Base-by-base conservation (phyloP, 1,284 basidiomycete species). In the Apiotrichum montevideense region DNA sequence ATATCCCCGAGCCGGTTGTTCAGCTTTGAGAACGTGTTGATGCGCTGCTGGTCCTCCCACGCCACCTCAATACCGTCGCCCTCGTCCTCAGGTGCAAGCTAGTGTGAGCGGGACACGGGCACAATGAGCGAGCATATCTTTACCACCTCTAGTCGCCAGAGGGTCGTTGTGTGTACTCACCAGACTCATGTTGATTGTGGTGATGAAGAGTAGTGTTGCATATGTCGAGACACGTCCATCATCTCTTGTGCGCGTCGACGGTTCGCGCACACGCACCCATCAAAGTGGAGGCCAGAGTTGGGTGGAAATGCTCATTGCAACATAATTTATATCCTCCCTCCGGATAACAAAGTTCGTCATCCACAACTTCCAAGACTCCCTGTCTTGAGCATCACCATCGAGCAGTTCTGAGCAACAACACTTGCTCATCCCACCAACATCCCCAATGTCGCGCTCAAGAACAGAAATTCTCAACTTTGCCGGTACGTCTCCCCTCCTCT, bases 31-130 rank as follows among this genome's bases (percentile, higher is more conserved):
- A 98, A 98, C 0, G 84, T 81, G 77, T 90, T 97, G 79, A 98
- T 98, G 15, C 83, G 82, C 67, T 92, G 85, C 76, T 98, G 94
- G 75, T 98, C 94, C 82, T 93, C 89, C 92, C 91, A 95, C 33
- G 89, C 90, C 50, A 97, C 93, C 74, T 95, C 90, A 58, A 81
- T 79, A 40, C 85, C 84, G 66, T 93, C 89, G 52, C 87, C 84
- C 55, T 79, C 82, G 74, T 93, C 89, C 48, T 50, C 48, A 8
- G 48, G 48, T 14, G 48, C 48, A 41, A 41, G 48, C 48, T 50
- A 40, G 29, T n/a, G 48, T 50, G 8, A 41, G 48, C 35, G 39
- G 11, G 7, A n/a, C 8, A 45, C 15, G 32, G 13, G 37, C 8
- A 34, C 8, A 43, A 7, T 13, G 42, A 13, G 10, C 8, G 42